phyloP scores from a whole-genome alignment of 169 alveolate species.

The Hammondia hammondi region DNA sequence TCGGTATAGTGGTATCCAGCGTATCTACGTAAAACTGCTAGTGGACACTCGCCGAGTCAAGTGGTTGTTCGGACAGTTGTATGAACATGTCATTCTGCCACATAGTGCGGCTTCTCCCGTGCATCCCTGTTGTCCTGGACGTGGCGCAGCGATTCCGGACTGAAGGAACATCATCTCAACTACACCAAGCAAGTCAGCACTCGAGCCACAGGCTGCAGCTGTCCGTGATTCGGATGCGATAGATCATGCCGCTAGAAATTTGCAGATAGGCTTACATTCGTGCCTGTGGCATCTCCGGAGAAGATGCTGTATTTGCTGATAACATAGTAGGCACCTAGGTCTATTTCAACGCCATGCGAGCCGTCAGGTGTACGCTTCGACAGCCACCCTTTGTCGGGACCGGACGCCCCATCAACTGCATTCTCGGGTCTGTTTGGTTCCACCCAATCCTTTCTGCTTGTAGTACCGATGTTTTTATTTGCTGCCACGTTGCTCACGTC shows the following conservation, averaged over 20 bases:
- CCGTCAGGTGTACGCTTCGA: constrained; percentile 25
- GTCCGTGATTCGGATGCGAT: too few species aligned
- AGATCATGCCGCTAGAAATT: background rate
- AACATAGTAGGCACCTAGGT: constrained; percentile 34
- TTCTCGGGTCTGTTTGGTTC: constrained; percentile 55
- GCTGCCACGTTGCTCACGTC: background rate
- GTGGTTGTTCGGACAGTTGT: too few species aligned
- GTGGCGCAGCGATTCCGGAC: too few species aligned
- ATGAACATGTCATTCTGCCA: too few species aligned
- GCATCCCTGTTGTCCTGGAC: too few species aligned
- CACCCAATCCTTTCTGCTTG: constrained; percentile 35
- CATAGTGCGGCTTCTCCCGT: too few species aligned
- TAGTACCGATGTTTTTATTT: background rate
- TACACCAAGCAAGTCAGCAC: too few species aligned
- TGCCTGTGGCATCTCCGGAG: constrained; percentile 26
- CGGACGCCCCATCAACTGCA: constrained; percentile 38
- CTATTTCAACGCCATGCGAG: constrained; percentile 45
- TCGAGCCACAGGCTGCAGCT: too few species aligned
- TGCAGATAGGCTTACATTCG: constrained; percentile 2
- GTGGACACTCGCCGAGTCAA: too few species aligned
- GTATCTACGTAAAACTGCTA: background rate
- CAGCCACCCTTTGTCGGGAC: constrained; percentile 50
- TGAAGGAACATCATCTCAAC: too few species aligned
- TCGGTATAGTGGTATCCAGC: background rate
- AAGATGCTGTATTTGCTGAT: constrained; percentile 39